A percentile compares a stretch with the other conserved stretches of the same genome.
Evolutionary conservation across 495 filamentous ascomycete species (phyloP).

Genomic region (Lepidopterella palustris): DNA sequence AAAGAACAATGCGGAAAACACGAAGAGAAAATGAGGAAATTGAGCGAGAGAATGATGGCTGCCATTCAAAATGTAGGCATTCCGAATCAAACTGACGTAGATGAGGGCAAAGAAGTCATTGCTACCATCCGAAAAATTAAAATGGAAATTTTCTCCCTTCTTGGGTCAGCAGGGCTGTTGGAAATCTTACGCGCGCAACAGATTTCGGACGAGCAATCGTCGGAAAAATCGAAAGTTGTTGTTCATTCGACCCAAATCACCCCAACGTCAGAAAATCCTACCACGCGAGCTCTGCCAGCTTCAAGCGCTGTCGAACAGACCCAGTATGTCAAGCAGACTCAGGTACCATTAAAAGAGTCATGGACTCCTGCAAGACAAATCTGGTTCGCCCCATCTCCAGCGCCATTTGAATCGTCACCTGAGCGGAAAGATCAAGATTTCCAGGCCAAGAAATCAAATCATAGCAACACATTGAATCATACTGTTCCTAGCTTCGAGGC

Average conservation of each 20-base stretch:
- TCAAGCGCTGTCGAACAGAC: slow-evolving; percentile 19
- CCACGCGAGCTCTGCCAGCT: not conserved
- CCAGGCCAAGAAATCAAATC: not conserved
- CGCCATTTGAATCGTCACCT: not conserved
- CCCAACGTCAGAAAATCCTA: not conserved
- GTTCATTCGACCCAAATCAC: slow-evolving; percentile 21
- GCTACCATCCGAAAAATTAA: not conserved
- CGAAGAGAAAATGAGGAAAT: not conserved
- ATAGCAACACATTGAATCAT: not conserved
- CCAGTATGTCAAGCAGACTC: slow-evolving; percentile 24
- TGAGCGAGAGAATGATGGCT: not conserved
- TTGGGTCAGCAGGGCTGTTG: not conserved
- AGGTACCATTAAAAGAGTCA: slow-evolving; percentile 8
- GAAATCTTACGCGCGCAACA: not conserved
- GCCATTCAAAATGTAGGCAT: not conserved
- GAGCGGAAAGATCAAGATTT: not conserved
- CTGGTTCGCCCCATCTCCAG: slow-evolving; percentile 4
- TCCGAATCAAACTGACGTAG: not conserved
- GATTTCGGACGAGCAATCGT: not conserved
- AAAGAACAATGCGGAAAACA: not conserved
- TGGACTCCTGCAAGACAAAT: slow-evolving; percentile 18
- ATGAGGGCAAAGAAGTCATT: not conserved
- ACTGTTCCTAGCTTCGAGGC: too few species aligned
- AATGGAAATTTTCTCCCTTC: not conserved
- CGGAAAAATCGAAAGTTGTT: slow-evolving; percentile 1